Evolutionary conservation across 805 yeast species (phyloP).

Genomic region (Debaryomyces tyrocola): DNA sequence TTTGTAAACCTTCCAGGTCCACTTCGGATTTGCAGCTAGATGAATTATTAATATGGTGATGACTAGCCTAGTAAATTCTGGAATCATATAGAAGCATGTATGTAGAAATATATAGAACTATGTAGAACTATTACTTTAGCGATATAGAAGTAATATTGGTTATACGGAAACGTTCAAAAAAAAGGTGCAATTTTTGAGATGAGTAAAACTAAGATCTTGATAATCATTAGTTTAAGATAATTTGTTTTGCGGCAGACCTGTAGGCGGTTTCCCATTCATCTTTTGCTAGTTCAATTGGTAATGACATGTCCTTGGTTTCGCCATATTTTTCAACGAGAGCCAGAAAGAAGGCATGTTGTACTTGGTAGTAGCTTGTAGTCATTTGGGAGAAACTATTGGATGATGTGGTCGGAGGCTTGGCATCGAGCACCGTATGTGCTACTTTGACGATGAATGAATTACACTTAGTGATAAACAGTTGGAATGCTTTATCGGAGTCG

Average conservation of each 20-base stretch:
- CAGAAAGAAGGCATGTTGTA: not conserved
- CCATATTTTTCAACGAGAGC: conserved; percentile 9
- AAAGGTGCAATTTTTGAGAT: no score
- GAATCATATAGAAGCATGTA: no score
- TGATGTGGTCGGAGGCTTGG: not conserved
- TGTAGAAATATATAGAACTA: no score
- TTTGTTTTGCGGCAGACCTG: conserved; percentile 9
- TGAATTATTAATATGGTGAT: no score
- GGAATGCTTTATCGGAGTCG: not conserved
- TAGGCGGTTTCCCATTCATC: conserved; percentile 16
- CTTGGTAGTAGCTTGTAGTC: conserved; percentile 2
- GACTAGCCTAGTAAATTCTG: no score
- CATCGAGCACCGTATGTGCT: not conserved
- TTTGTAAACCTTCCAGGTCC: no score
- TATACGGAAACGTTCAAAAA: no score
- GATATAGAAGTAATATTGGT: no score
- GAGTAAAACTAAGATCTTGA: not conserved
- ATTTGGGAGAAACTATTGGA: not conserved
- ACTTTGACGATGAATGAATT: not conserved
- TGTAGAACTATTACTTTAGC: no score
- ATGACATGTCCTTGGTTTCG: not conserved
- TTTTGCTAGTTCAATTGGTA: conserved; percentile 13
- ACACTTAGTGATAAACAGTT: not conserved
- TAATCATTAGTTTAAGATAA: conserved; percentile 2
- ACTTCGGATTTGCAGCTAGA: no score